Base-by-base conservation (phyloP, 345 rosid species). In the Sisymbrium irio region DNA sequence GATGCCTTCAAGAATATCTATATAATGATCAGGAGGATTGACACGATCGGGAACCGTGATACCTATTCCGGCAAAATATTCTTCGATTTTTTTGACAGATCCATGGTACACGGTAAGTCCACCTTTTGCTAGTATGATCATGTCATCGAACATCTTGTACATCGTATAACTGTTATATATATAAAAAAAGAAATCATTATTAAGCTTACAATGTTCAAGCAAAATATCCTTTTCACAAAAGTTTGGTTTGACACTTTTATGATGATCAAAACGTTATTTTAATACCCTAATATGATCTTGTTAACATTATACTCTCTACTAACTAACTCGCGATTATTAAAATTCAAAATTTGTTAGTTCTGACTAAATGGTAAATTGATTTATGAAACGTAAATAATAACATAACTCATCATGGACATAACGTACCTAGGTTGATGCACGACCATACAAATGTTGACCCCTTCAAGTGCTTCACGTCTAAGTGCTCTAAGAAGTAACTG, bases 141-240 rank as follows among this genome's bases (percentile, higher is more conserved):
- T 81, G 79, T 92, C 98, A 63, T 92, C 96, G 79, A 92, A 92
- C 98, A 88, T 92, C 81, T 85, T 88, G 92, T 87, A 89, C 84
- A 89, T 71, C 5, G 90, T 73, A 69, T 83, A 88, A 80, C 93
- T 92, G 86, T 20, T 61, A 3, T 30, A 47, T 20, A 13, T n/a
- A 22, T 1, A 44, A 7, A 54, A 1, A 40, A 65, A 50, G n/a
- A 6, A 28, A 7, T 9, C 33, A 30, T 30, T 61, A 50, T 25
- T 69, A 9, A 32, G 44, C 37, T 62, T 35, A 36, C 15, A 44
- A 22, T 27, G 25, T 17, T 10, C 36, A 45, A 46, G 22, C 0
- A 22, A 9, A 37, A 30, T 30, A 30, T 30, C 33, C 33, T 5
- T 18, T 47, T 47, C 32, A 19, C 30, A 50, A 20, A 15, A 20